These are phyloP conservation scores for Nephelium lappaceum DNA, from an alignment of 345 rosid species.

Conservation along the genomic window DNA sequence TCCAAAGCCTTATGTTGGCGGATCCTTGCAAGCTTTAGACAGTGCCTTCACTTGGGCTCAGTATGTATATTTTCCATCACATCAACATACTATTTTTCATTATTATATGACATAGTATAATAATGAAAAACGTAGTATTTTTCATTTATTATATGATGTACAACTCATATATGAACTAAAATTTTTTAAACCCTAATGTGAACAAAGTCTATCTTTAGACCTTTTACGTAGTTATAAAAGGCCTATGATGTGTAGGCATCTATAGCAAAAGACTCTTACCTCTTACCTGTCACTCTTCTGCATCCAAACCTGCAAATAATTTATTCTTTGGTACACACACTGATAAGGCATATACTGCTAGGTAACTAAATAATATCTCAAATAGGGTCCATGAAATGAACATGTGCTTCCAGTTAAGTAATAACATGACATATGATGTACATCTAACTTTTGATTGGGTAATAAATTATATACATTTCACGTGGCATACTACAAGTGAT, in stretches of 20 bases:
- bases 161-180: no score
- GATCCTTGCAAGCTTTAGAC: conserved; percentile 58
- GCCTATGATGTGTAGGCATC: neutral
- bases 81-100: neutral
- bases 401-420: no score
- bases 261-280: neutral
- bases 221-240: neutral
- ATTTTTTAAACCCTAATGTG: no score
- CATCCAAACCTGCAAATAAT: neutral
- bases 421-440: no score
- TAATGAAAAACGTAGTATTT: no score
- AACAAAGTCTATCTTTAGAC: no score
- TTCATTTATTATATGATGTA: no score
- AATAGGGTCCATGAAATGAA: no score
- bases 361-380: no score
- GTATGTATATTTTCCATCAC: conserved; percentile 27
- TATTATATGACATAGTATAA: neutral
- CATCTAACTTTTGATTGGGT: no score
- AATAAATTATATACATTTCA: no score
- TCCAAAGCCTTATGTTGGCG: conserved; percentile 57
- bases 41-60: conserved; percentile 63
- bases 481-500: no score
- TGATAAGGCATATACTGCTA: neutral
- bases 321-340: neutral
- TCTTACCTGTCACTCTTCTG: neutral